Evolutionary conservation across 2,329 filamentous ascomycete genomes (phyloP).

Genomic region (Diplodia mutila): DNA sequence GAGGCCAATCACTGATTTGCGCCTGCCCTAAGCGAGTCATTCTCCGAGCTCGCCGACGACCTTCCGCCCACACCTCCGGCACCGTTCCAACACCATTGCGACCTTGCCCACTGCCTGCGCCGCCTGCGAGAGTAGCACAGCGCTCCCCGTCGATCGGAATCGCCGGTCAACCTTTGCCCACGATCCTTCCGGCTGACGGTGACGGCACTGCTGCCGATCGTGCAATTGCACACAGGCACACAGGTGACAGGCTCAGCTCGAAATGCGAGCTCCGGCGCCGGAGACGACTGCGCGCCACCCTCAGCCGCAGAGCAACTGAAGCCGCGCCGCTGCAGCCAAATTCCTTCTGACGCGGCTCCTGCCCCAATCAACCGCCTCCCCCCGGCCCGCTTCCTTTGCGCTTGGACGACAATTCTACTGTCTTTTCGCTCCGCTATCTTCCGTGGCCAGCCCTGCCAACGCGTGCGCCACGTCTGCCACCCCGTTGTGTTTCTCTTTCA

Average conservation of each 20-base stretch:
- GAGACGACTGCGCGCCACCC: neutral
- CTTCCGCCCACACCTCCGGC: too few relatives aligned
- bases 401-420: neutral
- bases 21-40: slow-evolving; percentile 14
- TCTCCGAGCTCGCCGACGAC: neutral
- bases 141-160: neutral
- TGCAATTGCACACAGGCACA: neutral
- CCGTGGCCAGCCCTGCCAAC: neutral
- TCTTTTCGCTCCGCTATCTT: neutral
- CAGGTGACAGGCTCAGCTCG: too few relatives aligned
- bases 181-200: neutral
- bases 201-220: slow-evolving; percentile 9
- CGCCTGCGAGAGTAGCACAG: neutral
- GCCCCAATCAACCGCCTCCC: neutral
- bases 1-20: slow-evolving; percentile 9
- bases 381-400: neutral
- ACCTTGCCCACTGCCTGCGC: neutral
- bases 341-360: slow-evolving; percentile 9
- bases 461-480: neutral
- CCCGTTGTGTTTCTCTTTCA: neutral
- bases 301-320: slow-evolving; percentile 6
- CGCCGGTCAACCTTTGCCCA: neutral
- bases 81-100: neutral
- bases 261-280: slow-evolving; percentile 2
- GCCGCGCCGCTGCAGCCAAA: neutral